Evolutionary conservation across 2,329 filamentous ascomycete genomes (phyloP).

Genomic region (Xylariales sp.): DNA sequence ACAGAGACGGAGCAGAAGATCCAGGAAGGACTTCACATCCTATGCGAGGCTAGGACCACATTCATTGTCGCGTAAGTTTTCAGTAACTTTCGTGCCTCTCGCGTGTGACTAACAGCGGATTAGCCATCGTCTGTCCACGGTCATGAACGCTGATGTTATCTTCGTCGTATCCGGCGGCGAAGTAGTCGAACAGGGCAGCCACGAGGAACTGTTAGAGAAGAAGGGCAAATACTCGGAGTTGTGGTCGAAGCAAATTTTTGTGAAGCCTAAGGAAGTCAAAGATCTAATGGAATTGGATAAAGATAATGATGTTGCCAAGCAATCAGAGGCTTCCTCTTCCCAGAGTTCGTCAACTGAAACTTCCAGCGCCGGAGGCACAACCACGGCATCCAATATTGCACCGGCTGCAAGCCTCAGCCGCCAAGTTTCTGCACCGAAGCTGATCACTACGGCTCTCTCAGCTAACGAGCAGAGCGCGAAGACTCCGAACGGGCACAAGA

Average conservation of each 20-base stretch:
- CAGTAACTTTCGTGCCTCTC: not conserved
- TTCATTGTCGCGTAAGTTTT: constrained; percentile 58
- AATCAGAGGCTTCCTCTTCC: too few relatives aligned
- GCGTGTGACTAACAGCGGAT: constrained; percentile 11
- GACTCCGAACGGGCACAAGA: constrained; percentile 34
- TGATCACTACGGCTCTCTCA: constrained; percentile 11
- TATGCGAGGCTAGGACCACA: constrained; percentile 59
- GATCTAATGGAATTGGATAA: too few relatives aligned
- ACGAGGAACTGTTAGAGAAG: constrained; percentile 52
- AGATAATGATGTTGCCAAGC: too few relatives aligned
- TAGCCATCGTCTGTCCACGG: constrained; percentile 65
- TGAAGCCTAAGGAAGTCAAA: constrained; percentile 42
- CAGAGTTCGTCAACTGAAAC: not conserved
- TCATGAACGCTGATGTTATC: constrained; percentile 64
- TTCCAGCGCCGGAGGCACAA: not conserved
- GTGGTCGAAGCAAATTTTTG: constrained; percentile 60
- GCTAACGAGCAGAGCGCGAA: constrained; percentile 20
- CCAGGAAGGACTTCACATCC: constrained; percentile 53
- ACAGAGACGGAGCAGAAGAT: constrained; percentile 65
- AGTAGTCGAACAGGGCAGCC: constrained; percentile 59
- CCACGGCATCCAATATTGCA: not conserved
- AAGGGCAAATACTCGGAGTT: constrained; percentile 59
- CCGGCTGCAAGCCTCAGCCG: not conserved
- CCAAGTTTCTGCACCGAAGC: constrained; percentile 9
- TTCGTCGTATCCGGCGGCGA: constrained; percentile 60